Conservation (phyloP, 805 yeast genomes). For the Priceomyces carsonii region DNA sequence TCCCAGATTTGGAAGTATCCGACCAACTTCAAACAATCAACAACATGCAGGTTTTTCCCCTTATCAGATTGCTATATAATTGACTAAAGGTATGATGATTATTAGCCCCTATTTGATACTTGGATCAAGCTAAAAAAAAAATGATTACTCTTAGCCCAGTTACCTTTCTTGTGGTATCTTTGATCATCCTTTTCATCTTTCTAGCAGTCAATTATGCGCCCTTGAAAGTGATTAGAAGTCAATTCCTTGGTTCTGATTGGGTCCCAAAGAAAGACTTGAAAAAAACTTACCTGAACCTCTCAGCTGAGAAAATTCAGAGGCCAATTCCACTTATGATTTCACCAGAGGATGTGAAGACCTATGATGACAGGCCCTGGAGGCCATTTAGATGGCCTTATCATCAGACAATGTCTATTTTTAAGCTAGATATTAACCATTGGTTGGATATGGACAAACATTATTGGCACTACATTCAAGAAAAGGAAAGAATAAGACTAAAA, state of each 20-base stretch:
- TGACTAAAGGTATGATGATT: too few relatives aligned
- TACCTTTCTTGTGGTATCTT: too few relatives aligned
- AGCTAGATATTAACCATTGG: conserved; percentile 75
- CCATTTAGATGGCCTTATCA: conserved; percentile 81
- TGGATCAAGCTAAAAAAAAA: too few relatives aligned
- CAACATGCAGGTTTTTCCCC: too few relatives aligned
- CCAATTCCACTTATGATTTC: conserved; percentile 64
- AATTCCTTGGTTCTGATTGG: conserved; percentile 9
- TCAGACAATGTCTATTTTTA: conserved; percentile 75
- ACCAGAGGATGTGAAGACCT: conserved; percentile 63
- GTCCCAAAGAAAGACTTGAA: conserved; percentile 10
- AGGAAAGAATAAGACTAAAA: conserved; percentile 54
- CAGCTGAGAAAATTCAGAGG: conserved; percentile 26
- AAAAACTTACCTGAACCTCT: conserved; percentile 13
- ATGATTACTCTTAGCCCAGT: too few relatives aligned
- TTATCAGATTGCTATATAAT: too few relatives aligned
- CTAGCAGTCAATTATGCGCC: too few relatives aligned
- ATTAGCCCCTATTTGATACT: too few relatives aligned
- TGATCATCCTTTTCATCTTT: too few relatives aligned
- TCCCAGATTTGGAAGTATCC: too few relatives aligned
- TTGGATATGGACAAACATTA: conserved; percentile 78
- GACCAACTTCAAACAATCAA: too few relatives aligned
- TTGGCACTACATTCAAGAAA: conserved; percentile 64
- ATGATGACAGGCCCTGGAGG: conserved; percentile 80
- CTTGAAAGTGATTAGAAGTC: too few relatives aligned